A percentile compares a stretch with the other conserved stretches of the same genome.
Conservation (phyloP, 176 grass and related monocot species). For the Hyparrhenia diplandra region DNA sequence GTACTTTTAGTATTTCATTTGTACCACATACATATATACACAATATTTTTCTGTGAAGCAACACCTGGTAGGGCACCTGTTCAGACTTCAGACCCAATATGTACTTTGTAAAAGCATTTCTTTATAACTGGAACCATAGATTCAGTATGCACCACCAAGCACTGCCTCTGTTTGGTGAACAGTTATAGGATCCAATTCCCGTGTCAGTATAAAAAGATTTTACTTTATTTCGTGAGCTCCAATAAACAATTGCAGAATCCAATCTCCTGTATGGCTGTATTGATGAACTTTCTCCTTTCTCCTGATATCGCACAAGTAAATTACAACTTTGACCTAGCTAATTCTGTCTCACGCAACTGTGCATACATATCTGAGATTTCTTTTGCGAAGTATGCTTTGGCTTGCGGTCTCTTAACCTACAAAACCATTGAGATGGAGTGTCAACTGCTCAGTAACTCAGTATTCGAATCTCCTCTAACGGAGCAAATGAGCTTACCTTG, state of each 20-base stretch:
- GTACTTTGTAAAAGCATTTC: background rate
- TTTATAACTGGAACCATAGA: background rate
- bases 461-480: background rate
- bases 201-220: background rate
- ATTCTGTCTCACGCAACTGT: constrained; percentile 35
- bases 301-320: background rate
- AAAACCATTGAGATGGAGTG: background rate
- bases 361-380: constrained; percentile 80
- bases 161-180: background rate
- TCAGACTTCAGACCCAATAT: background rate
- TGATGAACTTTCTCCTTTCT: background rate
- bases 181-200: background rate
- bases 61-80: background rate
- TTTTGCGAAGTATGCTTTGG: constrained; percentile 86
- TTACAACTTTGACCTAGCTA: constrained; percentile 27
- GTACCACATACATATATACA: background rate
- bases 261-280: background rate
- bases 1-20: background rate
- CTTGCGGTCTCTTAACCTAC: constrained; percentile 92
- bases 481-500: constrained; percentile 51
- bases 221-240: background rate
- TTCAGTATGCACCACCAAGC: background rate
- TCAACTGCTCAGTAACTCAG: background rate
- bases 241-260: background rate
- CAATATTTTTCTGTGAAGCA: background rate